These are phyloP conservation scores for Periconia sp. DNA, from an alignment of 2,329 filamentous ascomycete genomes.

Conservation along the genomic window DNA sequence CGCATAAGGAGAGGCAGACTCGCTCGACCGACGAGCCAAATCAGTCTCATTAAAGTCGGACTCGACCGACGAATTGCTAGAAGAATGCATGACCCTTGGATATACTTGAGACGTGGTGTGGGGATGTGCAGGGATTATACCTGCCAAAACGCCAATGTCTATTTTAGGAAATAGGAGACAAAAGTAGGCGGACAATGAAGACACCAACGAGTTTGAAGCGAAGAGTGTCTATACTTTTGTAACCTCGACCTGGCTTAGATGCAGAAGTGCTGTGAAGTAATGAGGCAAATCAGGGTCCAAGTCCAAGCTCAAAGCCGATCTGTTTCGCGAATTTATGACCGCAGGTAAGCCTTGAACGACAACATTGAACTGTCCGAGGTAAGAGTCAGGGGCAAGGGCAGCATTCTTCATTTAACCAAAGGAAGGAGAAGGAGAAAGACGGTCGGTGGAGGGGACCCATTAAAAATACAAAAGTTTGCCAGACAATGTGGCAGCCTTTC, in stretches of 20 bases:
- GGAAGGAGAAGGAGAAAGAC: background rate
- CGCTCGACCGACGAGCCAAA: background rate
- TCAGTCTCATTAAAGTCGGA: slow-evolving; percentile 1
- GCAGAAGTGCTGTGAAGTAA: background rate
- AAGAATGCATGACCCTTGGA: slow-evolving; percentile 9
- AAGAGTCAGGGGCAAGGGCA: no score
- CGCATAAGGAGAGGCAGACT: background rate
- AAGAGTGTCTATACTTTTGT: background rate
- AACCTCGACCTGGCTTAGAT: background rate
- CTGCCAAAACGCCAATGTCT: slow-evolving; percentile 5
- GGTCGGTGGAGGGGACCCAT: background rate
- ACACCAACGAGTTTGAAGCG: background rate
- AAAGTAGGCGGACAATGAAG: background rate
- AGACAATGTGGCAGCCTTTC: no score
- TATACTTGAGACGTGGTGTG: slow-evolving; percentile 12
- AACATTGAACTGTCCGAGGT: no score
- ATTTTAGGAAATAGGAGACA: slow-evolving; percentile 6
- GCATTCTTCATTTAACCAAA: background rate
- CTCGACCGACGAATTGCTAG: slow-evolving; percentile 7
- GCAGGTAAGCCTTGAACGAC: no score
- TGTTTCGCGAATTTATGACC: background rate
- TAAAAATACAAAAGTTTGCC: background rate
- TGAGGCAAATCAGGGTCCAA: background rate
- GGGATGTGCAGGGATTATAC: slow-evolving; percentile 8
- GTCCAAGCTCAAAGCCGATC: background rate